Conservation (phyloP, 2,329 filamentous ascomycete species). For the Volutella citrinella region DNA sequence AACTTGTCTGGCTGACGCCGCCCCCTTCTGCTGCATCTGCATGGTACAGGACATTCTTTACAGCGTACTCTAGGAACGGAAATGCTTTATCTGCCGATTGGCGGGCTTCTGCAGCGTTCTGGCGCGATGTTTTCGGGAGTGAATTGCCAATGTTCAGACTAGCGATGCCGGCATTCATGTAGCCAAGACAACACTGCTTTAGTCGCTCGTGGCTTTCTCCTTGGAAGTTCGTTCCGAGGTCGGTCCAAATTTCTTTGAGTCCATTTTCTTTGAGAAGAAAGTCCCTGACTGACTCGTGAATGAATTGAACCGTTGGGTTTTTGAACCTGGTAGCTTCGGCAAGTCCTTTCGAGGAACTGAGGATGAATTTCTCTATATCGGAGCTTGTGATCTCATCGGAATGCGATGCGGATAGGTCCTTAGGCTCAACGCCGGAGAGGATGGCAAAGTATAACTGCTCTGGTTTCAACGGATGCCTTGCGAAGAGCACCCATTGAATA, state of each 20-base stretch:
- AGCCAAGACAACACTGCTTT: constrained; percentile 6
- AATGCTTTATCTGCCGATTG: neutral
- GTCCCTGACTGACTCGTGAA: constrained; percentile 50
- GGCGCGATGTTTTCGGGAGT: neutral
- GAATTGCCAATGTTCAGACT: neutral
- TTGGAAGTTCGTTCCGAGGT: constrained; percentile 1
- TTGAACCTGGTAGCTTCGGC: constrained; percentile 37
- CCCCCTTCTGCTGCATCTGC: neutral
- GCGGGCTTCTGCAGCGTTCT: neutral
- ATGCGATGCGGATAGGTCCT: too few species aligned
- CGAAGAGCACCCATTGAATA: constrained; percentile 51
- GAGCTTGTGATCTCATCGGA: constrained; percentile 22
- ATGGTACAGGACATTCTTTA: constrained; percentile 9
- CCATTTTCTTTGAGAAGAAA: constrained; percentile 40
- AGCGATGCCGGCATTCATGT: constrained; percentile 4
- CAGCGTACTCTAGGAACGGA: constrained; percentile 15
- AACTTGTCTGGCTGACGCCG: neutral
- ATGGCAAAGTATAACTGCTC: constrained; percentile 40
- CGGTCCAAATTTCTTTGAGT: constrained; percentile 15
- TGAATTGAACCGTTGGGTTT: constrained; percentile 44
- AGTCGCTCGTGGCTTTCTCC: constrained; percentile 4
- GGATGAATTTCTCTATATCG: constrained; percentile 27
- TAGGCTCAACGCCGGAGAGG: neutral
- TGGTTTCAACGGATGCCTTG: constrained; percentile 38
- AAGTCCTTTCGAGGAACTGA: constrained; percentile 48